Evolutionary conservation across 768 basidiomycete species (phyloP).

Genomic region (Termitomyces bulborhizus): DNA sequence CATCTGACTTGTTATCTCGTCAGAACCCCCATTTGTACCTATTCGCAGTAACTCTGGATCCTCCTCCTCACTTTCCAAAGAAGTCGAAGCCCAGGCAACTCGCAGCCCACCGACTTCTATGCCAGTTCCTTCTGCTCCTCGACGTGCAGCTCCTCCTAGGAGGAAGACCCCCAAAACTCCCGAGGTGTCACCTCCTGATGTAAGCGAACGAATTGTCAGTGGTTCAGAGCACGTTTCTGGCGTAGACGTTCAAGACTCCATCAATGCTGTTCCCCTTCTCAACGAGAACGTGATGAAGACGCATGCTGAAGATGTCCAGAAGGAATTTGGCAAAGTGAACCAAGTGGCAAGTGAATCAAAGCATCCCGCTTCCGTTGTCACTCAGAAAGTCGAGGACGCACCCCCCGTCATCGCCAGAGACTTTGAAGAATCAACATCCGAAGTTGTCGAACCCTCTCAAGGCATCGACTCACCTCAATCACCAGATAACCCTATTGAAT

Average conservation of each 20-base stretch:
- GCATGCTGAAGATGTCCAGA: constrained; percentile 9
- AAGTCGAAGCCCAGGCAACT: constrained; percentile 23
- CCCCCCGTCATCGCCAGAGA: background rate
- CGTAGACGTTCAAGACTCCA: background rate
- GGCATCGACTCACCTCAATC: background rate
- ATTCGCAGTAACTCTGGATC: constrained; percentile 21
- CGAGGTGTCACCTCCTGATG: constrained; percentile 10
- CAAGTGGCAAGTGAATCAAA: background rate
- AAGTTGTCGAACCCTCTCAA: background rate
- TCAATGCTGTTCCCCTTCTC: constrained; percentile 14
- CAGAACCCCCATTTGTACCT: constrained; percentile 11
- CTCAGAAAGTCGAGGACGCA: background rate
- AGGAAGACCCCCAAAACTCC: constrained; percentile 54
- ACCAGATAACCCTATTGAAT: background rate
- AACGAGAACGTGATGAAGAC: constrained; percentile 2
- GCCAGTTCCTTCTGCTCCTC: constrained; percentile 70
- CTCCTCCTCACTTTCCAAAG: constrained; percentile 19
- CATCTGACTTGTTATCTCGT: background rate
- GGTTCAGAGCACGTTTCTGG: constrained; percentile 4
- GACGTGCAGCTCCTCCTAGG: constrained; percentile 70
- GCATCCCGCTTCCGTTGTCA: background rate
- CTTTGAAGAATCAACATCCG: background rate
- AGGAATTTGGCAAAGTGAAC: constrained; percentile 12
- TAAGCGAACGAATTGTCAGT: constrained; percentile 9
- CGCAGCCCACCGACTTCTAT: constrained; percentile 46